These are phyloP conservation scores for Chaetoscypha palmicola DNA, from an alignment of 2,329 filamentous ascomycete genomes.

Conservation along the genomic window DNA sequence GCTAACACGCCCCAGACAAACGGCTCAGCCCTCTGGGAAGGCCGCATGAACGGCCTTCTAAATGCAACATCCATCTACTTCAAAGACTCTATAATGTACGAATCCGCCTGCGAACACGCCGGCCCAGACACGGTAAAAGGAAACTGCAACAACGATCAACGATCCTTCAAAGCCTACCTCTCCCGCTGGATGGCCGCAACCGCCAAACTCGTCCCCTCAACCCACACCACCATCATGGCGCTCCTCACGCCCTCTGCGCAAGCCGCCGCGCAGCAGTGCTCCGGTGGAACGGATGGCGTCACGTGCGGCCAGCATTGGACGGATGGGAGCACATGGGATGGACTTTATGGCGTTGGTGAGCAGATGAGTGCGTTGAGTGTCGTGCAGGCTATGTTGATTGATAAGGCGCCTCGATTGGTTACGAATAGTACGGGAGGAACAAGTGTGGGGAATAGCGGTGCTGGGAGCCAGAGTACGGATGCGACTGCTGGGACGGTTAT, in stretches of 20 bases:
- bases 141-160: constrained; percentile 54
- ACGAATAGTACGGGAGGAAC: constrained; percentile 50
- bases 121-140: constrained; percentile 31
- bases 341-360: constrained; percentile 56
- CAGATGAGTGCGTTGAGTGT: constrained; percentile 65
- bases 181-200: constrained; percentile 55
- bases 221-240: constrained; percentile 44
- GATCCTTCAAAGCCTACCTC: constrained; percentile 57
- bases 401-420: constrained; percentile 35
- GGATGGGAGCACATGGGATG: constrained; percentile 47
- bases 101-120: constrained; percentile 52
- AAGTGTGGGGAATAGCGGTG: constrained; percentile 35
- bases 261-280: constrained; percentile 41
- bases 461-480: constrained; percentile 12
- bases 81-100: constrained; percentile 52
- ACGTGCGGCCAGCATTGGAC: constrained; percentile 57
- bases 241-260: constrained; percentile 46
- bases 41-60: constrained; percentile 49
- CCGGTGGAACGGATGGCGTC: constrained; percentile 47
- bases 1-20: constrained; percentile 21
- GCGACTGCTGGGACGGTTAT: constrained; percentile 1
- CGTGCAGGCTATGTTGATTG: constrained; percentile 52
- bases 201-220: constrained; percentile 58
- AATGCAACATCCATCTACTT: constrained; percentile 49
- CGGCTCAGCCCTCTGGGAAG: constrained; percentile 42